A percentile compares a stretch with the other conserved stretches of the same genome.
These are phyloP conservation scores for Beauveria rudraprayagi DNA, from an alignment of 2,329 filamentous ascomycete genomes.

Conservation along the genomic window DNA sequence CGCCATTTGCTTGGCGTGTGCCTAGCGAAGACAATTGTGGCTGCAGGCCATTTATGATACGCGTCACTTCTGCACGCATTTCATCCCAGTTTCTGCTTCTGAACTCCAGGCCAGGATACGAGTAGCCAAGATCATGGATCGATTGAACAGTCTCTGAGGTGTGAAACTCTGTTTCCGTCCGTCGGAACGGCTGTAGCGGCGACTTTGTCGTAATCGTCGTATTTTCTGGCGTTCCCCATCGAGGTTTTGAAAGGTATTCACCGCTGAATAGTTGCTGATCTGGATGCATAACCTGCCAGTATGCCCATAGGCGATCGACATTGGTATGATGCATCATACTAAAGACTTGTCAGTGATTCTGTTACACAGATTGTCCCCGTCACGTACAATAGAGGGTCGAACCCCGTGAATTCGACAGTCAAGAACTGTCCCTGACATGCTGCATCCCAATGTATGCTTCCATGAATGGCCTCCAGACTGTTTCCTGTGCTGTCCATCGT, in stretches of 20 bases:
- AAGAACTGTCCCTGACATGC: slow-evolving; percentile 35
- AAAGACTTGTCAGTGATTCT: background rate
- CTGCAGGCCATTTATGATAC: slow-evolving; percentile 24
- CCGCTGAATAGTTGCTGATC: slow-evolving; percentile 25
- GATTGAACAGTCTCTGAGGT: slow-evolving; percentile 29
- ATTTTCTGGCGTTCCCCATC: slow-evolving; percentile 33
- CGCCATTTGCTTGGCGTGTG: background rate
- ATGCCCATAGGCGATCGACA: slow-evolving; percentile 57
- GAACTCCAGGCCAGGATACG: slow-evolving; percentile 30
- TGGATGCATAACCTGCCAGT: slow-evolving; percentile 39
- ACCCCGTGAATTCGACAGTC: slow-evolving; percentile 31
- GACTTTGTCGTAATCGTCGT: slow-evolving; percentile 34
- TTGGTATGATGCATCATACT: slow-evolving; percentile 46
- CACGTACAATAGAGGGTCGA: slow-evolving; percentile 37
- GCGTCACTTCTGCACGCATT: slow-evolving; percentile 23
- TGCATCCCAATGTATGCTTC: slow-evolving; percentile 33
- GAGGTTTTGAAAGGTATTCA: slow-evolving; percentile 26
- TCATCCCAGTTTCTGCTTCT: slow-evolving; percentile 24
- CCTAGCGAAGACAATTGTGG: slow-evolving; percentile 18
- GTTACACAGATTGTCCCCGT: background rate
- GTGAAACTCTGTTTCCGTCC: slow-evolving; percentile 30
- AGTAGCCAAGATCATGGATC: slow-evolving; percentile 30
- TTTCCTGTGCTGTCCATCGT: slow-evolving; percentile 26
- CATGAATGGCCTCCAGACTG: slow-evolving; percentile 37
- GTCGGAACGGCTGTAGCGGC: slow-evolving; percentile 44